phyloP scores from a whole-genome alignment of 306 rosid species.

The Mimosa bimucronata region DNA sequence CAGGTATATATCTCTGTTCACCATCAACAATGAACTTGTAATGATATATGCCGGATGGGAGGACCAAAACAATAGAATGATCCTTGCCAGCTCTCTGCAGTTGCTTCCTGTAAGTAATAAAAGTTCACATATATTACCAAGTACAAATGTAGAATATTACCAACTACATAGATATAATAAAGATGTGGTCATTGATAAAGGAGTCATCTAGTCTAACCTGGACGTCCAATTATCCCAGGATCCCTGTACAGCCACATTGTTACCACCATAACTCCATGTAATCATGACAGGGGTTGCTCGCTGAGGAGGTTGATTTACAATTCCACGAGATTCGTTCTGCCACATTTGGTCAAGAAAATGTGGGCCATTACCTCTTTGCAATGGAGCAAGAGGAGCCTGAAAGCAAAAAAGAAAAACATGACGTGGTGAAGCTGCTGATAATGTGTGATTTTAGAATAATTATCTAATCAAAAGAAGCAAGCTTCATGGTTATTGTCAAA shows the following conservation, averaged over 20 bases:
- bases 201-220: slow-evolving; percentile 52
- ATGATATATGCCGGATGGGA: slow-evolving; percentile 82
- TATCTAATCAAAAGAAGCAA: neutral
- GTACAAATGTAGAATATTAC: slow-evolving; percentile 17
- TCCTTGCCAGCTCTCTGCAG: slow-evolving; percentile 90
- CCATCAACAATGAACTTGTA: slow-evolving; percentile 89
- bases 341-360: slow-evolving; percentile 53
- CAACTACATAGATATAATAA: slow-evolving; percentile 21
- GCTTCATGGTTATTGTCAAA: slow-evolving; percentile 6
- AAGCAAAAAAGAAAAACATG: slow-evolving; percentile 43
- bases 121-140: slow-evolving; percentile 23
- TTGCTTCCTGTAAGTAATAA: slow-evolving; percentile 60
- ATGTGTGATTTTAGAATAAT: too few species aligned
- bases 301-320: slow-evolving; percentile 60
- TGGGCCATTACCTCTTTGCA: slow-evolving; percentile 66
- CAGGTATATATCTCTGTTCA: slow-evolving; percentile 75
- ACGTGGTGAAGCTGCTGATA: slow-evolving; percentile 25
- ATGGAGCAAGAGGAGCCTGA: slow-evolving; percentile 87
- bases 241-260: slow-evolving; percentile 79
- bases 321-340: slow-evolving; percentile 56
- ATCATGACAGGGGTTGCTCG: slow-evolving; percentile 80
- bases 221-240: slow-evolving; percentile 95
- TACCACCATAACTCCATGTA: slow-evolving; percentile 82
- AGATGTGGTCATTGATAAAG: slow-evolving; percentile 15
- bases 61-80: slow-evolving; percentile 69